Base-by-base conservation (phyloP, 306 rosid genomes). In the Prinsepia uniflora region DNA sequence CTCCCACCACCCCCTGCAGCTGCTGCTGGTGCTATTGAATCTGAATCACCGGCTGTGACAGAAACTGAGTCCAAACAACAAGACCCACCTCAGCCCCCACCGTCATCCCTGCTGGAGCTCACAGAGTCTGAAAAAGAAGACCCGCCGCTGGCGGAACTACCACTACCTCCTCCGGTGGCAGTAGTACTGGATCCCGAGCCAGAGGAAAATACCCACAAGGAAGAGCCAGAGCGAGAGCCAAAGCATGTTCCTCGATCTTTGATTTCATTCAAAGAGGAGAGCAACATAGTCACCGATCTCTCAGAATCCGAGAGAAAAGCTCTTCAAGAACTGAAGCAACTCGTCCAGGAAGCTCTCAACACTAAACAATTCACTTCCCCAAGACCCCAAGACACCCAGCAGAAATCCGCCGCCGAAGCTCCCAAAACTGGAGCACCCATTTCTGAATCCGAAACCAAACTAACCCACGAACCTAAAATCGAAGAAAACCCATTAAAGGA, bases 241-340 rank as follows among this genome's bases (percentile, higher is more conserved):
- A 82, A 76, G 71, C 24, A 19, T 10, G 65, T 82, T 70, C 89
- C 94, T 4, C 80, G 76, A 62, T 75, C 82, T 65, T 58, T 79
- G 74, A 69, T 68, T 0, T 88, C 98, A 1, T 87, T 93, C 87
- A 93, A 86, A 73, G 94, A 90, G 64, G 98, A 93, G 75, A 93
- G 98, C 80, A 90, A 87, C 58, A 54, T 63, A 42, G 87, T 84
- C 17, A 68, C 76, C 17, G 98, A 93, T 87, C 93, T 92, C 62
- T 84, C 87, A 0, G 88, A 83, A 61, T 76, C 83, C 2, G 89
- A 90, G 78, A 71, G 72, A 5, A 80, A 60, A 6, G 85, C 89
- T 17, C 78, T 90, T 2, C 34, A 75, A 20, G 94, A 90, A 24
- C 72, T 94, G 63, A 88, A 75, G 63, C 57, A 74, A 30, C 82